A percentile compares a stretch with the other conserved stretches of the same genome.
Evolutionary conservation across 345 rosid species (phyloP).

Genomic region (Jatropha curcas): DNA sequence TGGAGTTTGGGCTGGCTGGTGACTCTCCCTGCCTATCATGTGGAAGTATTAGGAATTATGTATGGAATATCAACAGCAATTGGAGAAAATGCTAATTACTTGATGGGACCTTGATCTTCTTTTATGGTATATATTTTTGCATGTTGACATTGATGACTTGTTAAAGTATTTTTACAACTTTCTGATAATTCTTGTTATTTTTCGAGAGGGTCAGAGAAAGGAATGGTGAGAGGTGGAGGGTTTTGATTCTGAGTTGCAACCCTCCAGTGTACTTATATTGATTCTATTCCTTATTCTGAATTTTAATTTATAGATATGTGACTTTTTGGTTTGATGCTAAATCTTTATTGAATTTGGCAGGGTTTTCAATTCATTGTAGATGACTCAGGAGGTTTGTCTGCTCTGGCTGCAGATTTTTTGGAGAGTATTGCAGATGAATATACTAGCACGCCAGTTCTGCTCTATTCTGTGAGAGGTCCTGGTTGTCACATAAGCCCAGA

Average conservation of each 20-base stretch:
- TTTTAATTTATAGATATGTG: neutral
- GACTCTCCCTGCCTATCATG: neutral
- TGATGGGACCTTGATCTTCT: neutral
- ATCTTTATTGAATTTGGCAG: slow-evolving; percentile 38
- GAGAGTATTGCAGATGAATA: slow-evolving; percentile 88
- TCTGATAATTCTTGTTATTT: neutral
- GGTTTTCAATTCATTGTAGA: slow-evolving; percentile 92
- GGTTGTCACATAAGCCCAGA: slow-evolving; percentile 41
- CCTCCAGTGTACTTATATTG: neutral
- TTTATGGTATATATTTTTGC: neutral
- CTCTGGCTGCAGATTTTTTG: slow-evolving; percentile 73
- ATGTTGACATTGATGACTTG: neutral
- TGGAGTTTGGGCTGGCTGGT: slow-evolving; percentile 1
- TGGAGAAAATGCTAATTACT: neutral
- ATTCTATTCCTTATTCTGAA: neutral
- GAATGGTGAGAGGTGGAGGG: neutral
- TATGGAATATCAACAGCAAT: neutral
- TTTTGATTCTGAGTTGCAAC: neutral
- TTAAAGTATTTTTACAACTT: neutral
- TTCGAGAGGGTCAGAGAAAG: neutral
- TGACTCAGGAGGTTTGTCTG: slow-evolving; percentile 85
- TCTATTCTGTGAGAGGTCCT: slow-evolving; percentile 65
- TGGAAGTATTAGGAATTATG: neutral
- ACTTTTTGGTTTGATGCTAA: slow-evolving; percentile 10
- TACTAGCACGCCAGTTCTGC: slow-evolving; percentile 64